phyloP scores from a whole-genome alignment of 148 eudicot genomes.

The Silene latifolia region DNA sequence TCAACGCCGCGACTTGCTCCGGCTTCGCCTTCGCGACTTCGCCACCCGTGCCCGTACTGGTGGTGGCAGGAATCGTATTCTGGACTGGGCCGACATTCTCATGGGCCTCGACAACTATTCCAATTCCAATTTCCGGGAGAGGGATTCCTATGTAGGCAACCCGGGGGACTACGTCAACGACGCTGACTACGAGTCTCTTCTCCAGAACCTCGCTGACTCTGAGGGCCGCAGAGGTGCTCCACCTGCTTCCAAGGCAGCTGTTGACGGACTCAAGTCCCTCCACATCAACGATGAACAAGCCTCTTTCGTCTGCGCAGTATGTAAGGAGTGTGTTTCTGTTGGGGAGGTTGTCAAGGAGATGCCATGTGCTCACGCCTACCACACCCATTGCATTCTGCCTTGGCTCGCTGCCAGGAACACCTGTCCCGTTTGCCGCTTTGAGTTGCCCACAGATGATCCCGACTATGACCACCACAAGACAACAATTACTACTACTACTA shows the following conservation, averaged over 20 bases:
- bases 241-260: constrained; percentile 60
- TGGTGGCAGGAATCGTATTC: constrained; percentile 54
- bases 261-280: constrained; percentile 37
- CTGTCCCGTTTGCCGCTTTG: constrained; percentile 89
- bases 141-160: constrained; percentile 54
- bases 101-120: constrained; percentile 89
- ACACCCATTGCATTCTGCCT: constrained; percentile 72
- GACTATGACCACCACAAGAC: constrained; percentile 74
- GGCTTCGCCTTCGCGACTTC: constrained; percentile 54
- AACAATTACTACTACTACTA: constrained; percentile 29
- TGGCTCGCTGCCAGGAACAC: constrained; percentile 82
- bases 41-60: constrained; percentile 44
- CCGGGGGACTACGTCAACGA: constrained; percentile 87
- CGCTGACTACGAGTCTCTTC: constrained; percentile 72
- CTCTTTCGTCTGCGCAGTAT: constrained; percentile 51
- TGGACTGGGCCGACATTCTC: constrained; percentile 83
- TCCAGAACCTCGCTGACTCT: constrained; percentile 74
- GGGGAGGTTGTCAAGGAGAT: constrained; percentile 63
- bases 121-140: constrained; percentile 30
- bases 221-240: constrained; percentile 83
- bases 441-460: constrained; percentile 73
- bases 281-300: constrained; percentile 34
- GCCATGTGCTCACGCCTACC: constrained; percentile 87
- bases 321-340: constrained; percentile 59
- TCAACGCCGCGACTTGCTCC: constrained; percentile 49